A percentile compares a stretch with the other conserved stretches of the same genome.
Conservation (phyloP, 139 green algal species). For the Coelastrella sp. region DNA sequence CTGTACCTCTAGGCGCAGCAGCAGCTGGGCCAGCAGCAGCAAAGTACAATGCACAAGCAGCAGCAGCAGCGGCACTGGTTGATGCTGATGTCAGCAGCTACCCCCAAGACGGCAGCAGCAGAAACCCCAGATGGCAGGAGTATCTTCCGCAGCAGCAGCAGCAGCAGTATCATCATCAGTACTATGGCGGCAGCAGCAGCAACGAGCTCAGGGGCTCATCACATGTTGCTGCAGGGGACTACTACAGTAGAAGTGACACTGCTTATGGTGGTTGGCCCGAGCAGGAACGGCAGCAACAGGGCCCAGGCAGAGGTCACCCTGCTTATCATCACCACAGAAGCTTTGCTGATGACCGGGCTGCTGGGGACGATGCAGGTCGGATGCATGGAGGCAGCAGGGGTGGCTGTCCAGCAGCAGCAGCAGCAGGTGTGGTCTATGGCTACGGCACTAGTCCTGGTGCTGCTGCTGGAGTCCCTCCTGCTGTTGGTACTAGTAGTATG, state of each 20-base stretch:
- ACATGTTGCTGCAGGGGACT: not conserved
- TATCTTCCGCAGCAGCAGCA: not conserved
- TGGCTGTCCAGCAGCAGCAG: not conserved
- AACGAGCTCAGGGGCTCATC: not conserved
- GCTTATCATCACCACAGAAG: not conserved
- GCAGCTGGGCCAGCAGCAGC: not conserved
- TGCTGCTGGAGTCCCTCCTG: conserved; percentile 4
- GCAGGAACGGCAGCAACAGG: conserved; percentile 40
- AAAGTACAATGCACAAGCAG: conserved; percentile 20
- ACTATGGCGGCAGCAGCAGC: conserved; percentile 25
- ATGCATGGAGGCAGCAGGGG: not conserved
- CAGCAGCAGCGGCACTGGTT: not conserved
- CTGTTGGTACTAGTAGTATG: too few relatives aligned
- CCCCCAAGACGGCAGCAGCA: conserved; percentile 5
- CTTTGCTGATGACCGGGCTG: not conserved
- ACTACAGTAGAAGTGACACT: not conserved
- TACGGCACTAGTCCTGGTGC: not conserved
- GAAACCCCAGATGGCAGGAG: not conserved
- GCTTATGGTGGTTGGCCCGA: not conserved
- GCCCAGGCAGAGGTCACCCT: not conserved
- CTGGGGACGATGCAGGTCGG: not conserved
- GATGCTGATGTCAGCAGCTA: not conserved
- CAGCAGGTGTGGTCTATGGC: not conserved
- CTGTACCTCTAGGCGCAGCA: not conserved
- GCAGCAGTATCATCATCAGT: conserved; percentile 2